Conservation (phyloP, 768 basidiomycete species). For the Pisolithus sp. region DNA sequence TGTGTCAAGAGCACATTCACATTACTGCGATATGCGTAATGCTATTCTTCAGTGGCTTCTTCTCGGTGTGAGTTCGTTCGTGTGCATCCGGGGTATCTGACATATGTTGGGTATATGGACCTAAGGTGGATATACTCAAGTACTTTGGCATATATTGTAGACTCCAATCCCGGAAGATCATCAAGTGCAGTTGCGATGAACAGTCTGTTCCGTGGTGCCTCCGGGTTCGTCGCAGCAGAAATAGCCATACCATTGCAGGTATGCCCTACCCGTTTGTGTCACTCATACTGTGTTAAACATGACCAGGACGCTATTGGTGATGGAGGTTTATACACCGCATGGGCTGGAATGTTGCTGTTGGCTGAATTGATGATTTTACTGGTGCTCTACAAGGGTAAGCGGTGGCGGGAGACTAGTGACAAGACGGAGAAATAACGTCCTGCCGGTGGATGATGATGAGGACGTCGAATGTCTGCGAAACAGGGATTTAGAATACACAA, state of each 20-base stretch:
- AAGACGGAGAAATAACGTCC: slow-evolving; percentile 29
- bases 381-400: slow-evolving; percentile 52
- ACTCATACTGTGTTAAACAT: neutral
- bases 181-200: slow-evolving; percentile 75
- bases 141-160: slow-evolving; percentile 81
- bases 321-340: slow-evolving; percentile 73
- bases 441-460: neutral
- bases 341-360: slow-evolving; percentile 49
- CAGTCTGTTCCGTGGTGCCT: slow-evolving; percentile 62
- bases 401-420: slow-evolving; percentile 53
- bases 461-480: neutral
- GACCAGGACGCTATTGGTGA: slow-evolving; percentile 76
- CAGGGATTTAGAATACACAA: neutral
- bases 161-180: slow-evolving; percentile 77
- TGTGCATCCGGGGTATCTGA: too few species aligned
- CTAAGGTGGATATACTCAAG: slow-evolving; percentile 56
- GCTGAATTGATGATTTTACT: slow-evolving; percentile 51
- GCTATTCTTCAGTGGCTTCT: slow-evolving; percentile 71
- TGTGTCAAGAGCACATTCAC: slow-evolving; percentile 55
- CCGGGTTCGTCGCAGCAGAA: slow-evolving; percentile 66
- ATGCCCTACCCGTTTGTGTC: neutral
- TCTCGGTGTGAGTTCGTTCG: slow-evolving; percentile 50
- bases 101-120: neutral
- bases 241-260: slow-evolving; percentile 68
- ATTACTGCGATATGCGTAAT: slow-evolving; percentile 66